Conservation (phyloP, 805 yeast genomes). For the Zygotorulaspora danielsina region DNA sequence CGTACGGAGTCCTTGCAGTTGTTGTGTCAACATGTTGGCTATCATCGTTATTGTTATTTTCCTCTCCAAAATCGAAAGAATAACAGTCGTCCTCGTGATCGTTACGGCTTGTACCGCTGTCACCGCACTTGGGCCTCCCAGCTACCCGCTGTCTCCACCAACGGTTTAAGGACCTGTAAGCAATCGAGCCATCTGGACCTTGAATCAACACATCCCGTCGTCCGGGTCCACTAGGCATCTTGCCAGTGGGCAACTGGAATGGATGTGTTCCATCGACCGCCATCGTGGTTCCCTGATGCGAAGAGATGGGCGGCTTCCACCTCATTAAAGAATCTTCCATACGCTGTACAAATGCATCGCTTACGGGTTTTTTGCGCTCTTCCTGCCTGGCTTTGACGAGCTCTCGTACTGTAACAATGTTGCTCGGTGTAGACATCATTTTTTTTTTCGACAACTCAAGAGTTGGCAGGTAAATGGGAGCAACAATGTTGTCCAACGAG, state of each 20-base stretch:
- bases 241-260: conserved; percentile 22
- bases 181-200: neutral
- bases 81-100: conserved; percentile 8
- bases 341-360: conserved; percentile 18
- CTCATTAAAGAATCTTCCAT: conserved; percentile 31
- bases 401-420: conserved; percentile 24
- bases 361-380: conserved; percentile 15
- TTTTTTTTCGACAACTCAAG: conserved; percentile 14
- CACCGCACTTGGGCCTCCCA: too few species aligned
- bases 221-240: neutral
- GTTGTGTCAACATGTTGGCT: neutral
- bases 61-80: conserved; percentile 5
- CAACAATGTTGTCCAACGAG: too few species aligned
- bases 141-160: conserved; percentile 4
- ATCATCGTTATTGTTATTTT: conserved; percentile 1
- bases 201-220: neutral
- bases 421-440: conserved; percentile 15
- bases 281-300: conserved; percentile 24
- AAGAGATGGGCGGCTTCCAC: conserved; percentile 29
- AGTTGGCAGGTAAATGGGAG: conserved; percentile 14
- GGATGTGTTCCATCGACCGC: conserved; percentile 31
- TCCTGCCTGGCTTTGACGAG: conserved; percentile 29
- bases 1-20: conserved; percentile 4
- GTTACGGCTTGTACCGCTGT: neutral
- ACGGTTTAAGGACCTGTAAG: neutral